These are phyloP conservation scores for Conticribra guillardii DNA, from an alignment of 108 stramenopile species.

Conservation along the genomic window DNA sequence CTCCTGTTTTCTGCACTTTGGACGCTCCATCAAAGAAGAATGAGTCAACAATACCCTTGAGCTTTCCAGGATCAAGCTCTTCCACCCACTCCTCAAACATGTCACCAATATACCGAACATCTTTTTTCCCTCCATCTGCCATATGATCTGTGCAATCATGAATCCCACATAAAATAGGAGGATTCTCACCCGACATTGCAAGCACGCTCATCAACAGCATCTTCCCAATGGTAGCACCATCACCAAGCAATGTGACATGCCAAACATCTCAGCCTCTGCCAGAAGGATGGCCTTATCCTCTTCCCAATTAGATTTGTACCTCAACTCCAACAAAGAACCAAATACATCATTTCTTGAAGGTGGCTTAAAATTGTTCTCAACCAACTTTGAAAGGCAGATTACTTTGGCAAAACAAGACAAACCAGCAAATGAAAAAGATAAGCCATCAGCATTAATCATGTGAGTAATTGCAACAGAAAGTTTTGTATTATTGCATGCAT, in stretches of 20 bases:
- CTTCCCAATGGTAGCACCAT: constrained; percentile 25
- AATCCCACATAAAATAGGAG: constrained; percentile 9
- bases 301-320: background rate
- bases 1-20: constrained; percentile 3
- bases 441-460: too few relatives aligned
- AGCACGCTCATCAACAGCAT: constrained; percentile 15
- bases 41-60: background rate
- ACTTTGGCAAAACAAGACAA: too few relatives aligned
- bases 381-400: too few relatives aligned
- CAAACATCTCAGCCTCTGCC: constrained; percentile 1
- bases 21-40: background rate
- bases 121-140: constrained; percentile 29
- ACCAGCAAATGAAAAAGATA: too few relatives aligned
- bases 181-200: background rate
- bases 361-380: too few relatives aligned
- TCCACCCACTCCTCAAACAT: background rate
- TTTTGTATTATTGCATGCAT: too few relatives aligned
- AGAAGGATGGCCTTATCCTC: background rate
- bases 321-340: background rate
- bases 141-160: constrained; percentile 31
- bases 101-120: constrained; percentile 12
- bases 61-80: background rate
- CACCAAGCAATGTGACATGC: constrained; percentile 22
- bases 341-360: too few relatives aligned
- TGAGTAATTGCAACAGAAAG: too few relatives aligned